These are phyloP conservation scores for Backusella sp. DNA, from an alignment of 192 early-diverging fungal genomes.

Conservation along the genomic window DNA sequence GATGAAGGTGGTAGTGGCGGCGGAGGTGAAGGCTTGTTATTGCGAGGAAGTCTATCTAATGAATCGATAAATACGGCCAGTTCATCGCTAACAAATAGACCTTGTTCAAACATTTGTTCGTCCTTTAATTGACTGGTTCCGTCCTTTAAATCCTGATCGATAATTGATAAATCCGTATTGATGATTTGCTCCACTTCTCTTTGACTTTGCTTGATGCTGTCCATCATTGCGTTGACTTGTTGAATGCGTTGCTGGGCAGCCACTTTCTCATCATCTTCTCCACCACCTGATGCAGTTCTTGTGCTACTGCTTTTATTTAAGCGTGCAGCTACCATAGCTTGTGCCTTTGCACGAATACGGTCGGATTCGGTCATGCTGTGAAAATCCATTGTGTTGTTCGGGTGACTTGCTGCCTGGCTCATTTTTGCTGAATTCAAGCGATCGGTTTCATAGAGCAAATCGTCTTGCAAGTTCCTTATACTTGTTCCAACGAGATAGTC, in stretches of 20 bases:
- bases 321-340: slow-evolving; percentile 50
- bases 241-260: not conserved
- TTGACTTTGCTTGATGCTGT: not conserved
- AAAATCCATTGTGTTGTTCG: not conserved
- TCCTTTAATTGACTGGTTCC: not conserved
- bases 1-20: not conserved
- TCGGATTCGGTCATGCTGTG: slow-evolving; percentile 44
- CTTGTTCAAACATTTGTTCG: slow-evolving; percentile 37
- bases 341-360: slow-evolving; percentile 44
- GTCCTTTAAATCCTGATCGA: slow-evolving; percentile 11
- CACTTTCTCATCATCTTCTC: not conserved
- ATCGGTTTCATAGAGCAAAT: slow-evolving; percentile 21
- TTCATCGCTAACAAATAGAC: slow-evolving; percentile 29
- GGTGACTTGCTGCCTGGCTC: not conserved
- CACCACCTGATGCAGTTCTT: not conserved
- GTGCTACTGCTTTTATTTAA: slow-evolving; percentile 17
- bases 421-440: slow-evolving; percentile 1
- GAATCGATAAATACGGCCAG: slow-evolving; percentile 28
- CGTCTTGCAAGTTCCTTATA: slow-evolving; percentile 9
- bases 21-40: not conserved
- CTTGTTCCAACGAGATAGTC: slow-evolving; percentile 25
- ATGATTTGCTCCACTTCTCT: slow-evolving; percentile 7
- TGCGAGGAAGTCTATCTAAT: not conserved
- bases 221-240: not conserved
- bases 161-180: not conserved